Percentiles rank a stretch among this genome's conserved stretches.
Conservation (phyloP, 306 rosid genomes). For the Gleditsia sinensis region DNA sequence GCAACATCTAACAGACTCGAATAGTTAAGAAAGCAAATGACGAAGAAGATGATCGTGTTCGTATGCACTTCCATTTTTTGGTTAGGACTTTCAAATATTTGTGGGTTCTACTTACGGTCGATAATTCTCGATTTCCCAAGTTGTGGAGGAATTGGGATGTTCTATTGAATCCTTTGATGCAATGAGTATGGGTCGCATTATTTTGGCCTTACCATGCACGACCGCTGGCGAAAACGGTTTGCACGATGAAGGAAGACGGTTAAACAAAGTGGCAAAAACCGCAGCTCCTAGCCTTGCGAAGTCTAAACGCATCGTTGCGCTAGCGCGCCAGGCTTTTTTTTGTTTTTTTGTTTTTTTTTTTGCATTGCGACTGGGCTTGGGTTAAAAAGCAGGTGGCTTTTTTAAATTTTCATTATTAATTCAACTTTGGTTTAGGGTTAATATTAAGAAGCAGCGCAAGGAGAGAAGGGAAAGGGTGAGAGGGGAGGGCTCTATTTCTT, state of each 20-base stretch:
- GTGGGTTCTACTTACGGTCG: not conserved
- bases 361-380: too few relatives aligned
- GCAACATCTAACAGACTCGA: conserved; percentile 14
- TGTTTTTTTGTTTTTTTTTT: too few relatives aligned
- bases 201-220: not conserved
- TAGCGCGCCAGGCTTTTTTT: not conserved
- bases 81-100: not conserved
- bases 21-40: conserved; percentile 32
- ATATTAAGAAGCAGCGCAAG: too few relatives aligned
- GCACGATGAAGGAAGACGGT: not conserved
- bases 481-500: too few relatives aligned
- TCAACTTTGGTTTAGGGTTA: too few relatives aligned
- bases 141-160: not conserved
- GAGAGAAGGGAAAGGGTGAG: too few relatives aligned
- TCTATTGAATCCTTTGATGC: not conserved
- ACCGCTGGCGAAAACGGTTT: not conserved
- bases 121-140: too few relatives aligned
- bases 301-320: not conserved
- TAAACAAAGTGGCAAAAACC: not conserved
- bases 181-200: not conserved
- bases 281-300: not conserved
- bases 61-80: conserved; percentile 23
- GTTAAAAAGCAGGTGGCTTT: too few relatives aligned
- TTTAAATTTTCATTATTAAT: too few relatives aligned
- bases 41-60: conserved; percentile 28